Percentiles rank a stretch among this genome's conserved stretches.
Conservation (phyloP, 1,284 basidiomycete species). For the Boletus semigastroideus region DNA sequence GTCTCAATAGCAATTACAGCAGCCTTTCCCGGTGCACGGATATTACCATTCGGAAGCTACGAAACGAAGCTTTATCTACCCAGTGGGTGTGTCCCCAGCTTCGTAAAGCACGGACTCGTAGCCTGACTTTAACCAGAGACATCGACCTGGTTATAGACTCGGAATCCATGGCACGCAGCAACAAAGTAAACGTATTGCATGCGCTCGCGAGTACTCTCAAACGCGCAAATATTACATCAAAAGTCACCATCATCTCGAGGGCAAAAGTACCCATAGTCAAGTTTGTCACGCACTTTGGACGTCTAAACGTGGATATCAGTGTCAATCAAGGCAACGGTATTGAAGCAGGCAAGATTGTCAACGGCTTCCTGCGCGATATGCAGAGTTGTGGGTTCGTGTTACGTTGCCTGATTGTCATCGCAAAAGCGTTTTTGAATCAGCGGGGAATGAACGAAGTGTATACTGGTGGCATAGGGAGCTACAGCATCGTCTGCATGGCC, state of each 20-base stretch:
- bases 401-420: constrained; percentile 79
- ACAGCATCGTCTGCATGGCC: constrained; percentile 91
- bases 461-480: constrained; percentile 92
- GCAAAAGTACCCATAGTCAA: constrained; percentile 95
- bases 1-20: constrained; percentile 68
- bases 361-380: constrained; percentile 74
- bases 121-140: constrained; percentile 46
- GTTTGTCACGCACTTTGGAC: constrained; percentile 78
- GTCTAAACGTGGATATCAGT: constrained; percentile 87
- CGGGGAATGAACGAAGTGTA: constrained; percentile 97
- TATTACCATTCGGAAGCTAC: constrained; percentile 91
- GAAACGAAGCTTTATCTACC: constrained; percentile 95
- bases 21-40: constrained; percentile 78
- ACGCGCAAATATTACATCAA: constrained; percentile 55
- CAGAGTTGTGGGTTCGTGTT: constrained; percentile 59
- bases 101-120: background rate
- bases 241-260: constrained; percentile 84
- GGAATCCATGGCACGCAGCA: constrained; percentile 58
- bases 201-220: constrained; percentile 66
- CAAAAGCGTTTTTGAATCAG: constrained; percentile 89
- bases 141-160: constrained; percentile 78
- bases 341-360: constrained; percentile 78
- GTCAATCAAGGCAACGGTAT: constrained; percentile 89
- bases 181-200: constrained; percentile 59
- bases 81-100: constrained; percentile 63